Evolutionary conservation across 805 yeast genomes (phyloP), one percentile per base, ranked within the genome.

Genomic region (Ogataea thermomethanolica): DNA sequence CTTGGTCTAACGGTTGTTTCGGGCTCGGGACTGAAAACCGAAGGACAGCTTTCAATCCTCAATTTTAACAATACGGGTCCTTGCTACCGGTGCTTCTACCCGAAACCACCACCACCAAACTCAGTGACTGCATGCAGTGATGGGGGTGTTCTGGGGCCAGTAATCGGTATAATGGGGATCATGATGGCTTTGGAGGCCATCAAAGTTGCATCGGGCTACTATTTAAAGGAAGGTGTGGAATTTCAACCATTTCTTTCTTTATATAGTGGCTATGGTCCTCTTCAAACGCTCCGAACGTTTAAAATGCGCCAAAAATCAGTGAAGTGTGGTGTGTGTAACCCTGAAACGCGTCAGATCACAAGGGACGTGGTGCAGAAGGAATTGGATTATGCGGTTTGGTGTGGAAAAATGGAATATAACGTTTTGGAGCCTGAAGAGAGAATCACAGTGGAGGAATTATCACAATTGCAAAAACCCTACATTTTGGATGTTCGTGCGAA

Each of bases 61-160:
- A 87, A 90, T 61, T 88, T 72, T 58, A 59, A 66, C 23, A 66
- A 69, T 14, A 38, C 45, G 3, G 96, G 95, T 0, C 99, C 99
- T 0, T 93, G 99, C 59, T 93, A 93, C 58, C 68, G 99, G 45
- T 93, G 99, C 58, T 79, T 90, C 62, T 87, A 85, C 51, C 98
- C 99, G 0, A 66, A 66, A 7, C 96, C 98, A 0, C 97, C 99
- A 0, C 79, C 90, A 1, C 85, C 96, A 1, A 81, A 78, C 43
- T 70, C 84, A 1, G 88, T 90, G 1, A 76, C 88, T 0, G 75
- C 95, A 0, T 93, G 99, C 54, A 77, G 85, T 10, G 98, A 89
- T 61, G 95, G 95, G 3, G 97, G 97, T 5, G 95, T 91, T 0
- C 61, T 93, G 20, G 99, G 99, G 0, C 95, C 98, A 0, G 93